phyloP scores from a whole-genome alignment of 2,329 filamentous ascomycete species.

The Clarireedia sp. region DNA sequence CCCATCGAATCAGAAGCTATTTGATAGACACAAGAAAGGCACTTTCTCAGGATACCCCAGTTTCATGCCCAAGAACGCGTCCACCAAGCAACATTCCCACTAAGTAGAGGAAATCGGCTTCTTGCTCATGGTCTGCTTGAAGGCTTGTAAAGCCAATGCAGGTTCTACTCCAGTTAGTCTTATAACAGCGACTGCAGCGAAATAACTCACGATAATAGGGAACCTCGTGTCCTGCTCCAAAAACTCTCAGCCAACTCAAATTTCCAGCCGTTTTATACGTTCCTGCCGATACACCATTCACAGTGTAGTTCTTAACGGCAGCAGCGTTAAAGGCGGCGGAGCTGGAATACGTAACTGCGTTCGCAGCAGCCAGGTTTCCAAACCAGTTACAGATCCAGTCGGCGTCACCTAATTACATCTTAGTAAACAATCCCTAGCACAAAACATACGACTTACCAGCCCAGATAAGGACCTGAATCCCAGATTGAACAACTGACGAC shows the following conservation, averaged over 20 bases:
- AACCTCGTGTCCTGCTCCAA: slow-evolving; percentile 37
- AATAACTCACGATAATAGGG: slow-evolving; percentile 14
- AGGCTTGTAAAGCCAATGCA: slow-evolving; percentile 37
- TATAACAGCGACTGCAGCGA: background rate
- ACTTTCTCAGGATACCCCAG: no score
- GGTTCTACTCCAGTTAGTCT: slow-evolving; percentile 29
- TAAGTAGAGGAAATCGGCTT: slow-evolving; percentile 31
- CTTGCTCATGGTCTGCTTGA: slow-evolving; percentile 38
- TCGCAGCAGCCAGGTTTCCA: slow-evolving; percentile 40
- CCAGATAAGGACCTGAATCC: slow-evolving; percentile 44
- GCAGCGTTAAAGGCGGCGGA: slow-evolving; percentile 34
- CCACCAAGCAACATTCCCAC: background rate
- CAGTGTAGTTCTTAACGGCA: slow-evolving; percentile 36
- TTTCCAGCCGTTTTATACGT: slow-evolving; percentile 44
- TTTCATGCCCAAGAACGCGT: no score
- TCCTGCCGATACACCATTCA: slow-evolving; percentile 40
- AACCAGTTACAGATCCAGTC: slow-evolving; percentile 54
- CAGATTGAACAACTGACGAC: slow-evolving; percentile 38
- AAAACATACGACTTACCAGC: slow-evolving; percentile 24
- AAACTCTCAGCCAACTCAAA: slow-evolving; percentile 42
- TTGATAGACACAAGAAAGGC: no score
- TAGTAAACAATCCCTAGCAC: background rate
- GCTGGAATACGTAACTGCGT: slow-evolving; percentile 38
- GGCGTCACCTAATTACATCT: slow-evolving; percentile 37
- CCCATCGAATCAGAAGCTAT: no score